These are phyloP conservation scores for Gamarada debralockiae DNA, from an alignment of 495 filamentous ascomycete species.

Conservation along the genomic window DNA sequence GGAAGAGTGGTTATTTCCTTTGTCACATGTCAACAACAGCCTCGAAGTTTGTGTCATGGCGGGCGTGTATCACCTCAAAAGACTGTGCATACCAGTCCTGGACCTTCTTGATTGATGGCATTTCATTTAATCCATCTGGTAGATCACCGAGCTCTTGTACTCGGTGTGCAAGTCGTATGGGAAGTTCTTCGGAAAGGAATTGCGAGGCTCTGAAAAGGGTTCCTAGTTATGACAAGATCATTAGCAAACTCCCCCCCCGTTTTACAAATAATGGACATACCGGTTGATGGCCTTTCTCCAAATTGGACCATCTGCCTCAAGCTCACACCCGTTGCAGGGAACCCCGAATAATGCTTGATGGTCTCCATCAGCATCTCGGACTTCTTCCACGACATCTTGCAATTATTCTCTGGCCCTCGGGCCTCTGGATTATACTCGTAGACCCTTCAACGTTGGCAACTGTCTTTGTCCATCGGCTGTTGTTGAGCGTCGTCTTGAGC, in stretches of 20 bases:
- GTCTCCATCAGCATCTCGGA: conserved; percentile 90
- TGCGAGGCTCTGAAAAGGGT: conserved; percentile 96
- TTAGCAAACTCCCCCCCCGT: conserved; percentile 7
- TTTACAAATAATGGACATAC: conserved; percentile 41
- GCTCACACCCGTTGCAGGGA: conserved; percentile 95
- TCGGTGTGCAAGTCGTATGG: conserved; percentile 92
- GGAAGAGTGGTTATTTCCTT: conserved; percentile 88
- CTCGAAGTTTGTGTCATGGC: not conserved
- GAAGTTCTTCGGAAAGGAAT: conserved; percentile 96
- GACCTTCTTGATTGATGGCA: conserved; percentile 94
- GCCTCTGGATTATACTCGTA: conserved; percentile 21
- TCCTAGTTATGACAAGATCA: conserved; percentile 45
- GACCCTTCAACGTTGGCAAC: conserved; percentile 14
- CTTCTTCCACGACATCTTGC: conserved; percentile 81
- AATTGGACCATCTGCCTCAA: conserved; percentile 99
- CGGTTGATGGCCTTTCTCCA: conserved; percentile 83
- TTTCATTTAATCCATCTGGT: conserved; percentile 96
- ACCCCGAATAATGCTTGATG: conserved; percentile 97
- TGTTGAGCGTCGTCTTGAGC: not conserved
- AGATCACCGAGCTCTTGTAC: conserved; percentile 89
- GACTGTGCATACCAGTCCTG: conserved; percentile 99
- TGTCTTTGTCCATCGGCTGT: conserved; percentile 16
- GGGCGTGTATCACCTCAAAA: conserved; percentile 69
- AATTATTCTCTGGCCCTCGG: conserved; percentile 27
- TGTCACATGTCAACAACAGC: conserved; percentile 31